A percentile compares a stretch with the other conserved stretches of the same genome.
These are phyloP conservation scores for Entamoeba dispar DNA, from an alignment of 208 protist genomes.

Conservation along the genomic window DNA sequence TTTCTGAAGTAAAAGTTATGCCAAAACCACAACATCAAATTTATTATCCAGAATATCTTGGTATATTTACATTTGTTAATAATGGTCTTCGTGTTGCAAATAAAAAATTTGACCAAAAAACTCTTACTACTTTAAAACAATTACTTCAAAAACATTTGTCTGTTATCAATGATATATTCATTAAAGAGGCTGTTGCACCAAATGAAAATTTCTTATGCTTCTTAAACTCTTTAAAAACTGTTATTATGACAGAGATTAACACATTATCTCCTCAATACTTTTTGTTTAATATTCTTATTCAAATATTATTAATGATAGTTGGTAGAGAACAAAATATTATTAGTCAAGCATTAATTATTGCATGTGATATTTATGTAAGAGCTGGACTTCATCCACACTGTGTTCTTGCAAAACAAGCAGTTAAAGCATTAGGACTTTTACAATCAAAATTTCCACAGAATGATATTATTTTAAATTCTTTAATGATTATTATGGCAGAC, in stretches of 20 bases:
- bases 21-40: background rate
- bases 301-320: background rate
- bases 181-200: background rate
- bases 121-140: background rate
- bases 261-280: background rate
- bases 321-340: background rate
- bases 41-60: background rate
- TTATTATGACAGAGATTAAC: background rate
- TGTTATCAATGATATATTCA: background rate
- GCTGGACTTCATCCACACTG: background rate
- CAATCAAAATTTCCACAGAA: background rate
- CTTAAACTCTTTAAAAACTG: background rate
- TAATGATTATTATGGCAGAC: background rate
- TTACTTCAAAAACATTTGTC: background rate
- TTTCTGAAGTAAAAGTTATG: background rate
- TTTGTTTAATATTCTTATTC: background rate
- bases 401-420: background rate
- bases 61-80: background rate
- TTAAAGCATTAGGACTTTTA: background rate
- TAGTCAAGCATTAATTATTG: background rate
- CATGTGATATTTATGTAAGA: background rate
- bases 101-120: background rate
- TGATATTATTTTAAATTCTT: background rate
- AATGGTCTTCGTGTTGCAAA: background rate
- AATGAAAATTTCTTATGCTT: background rate